Conservation (phyloP, 2,329 filamentous ascomycete genomes). For the Aspergillaceae sp. region DNA sequence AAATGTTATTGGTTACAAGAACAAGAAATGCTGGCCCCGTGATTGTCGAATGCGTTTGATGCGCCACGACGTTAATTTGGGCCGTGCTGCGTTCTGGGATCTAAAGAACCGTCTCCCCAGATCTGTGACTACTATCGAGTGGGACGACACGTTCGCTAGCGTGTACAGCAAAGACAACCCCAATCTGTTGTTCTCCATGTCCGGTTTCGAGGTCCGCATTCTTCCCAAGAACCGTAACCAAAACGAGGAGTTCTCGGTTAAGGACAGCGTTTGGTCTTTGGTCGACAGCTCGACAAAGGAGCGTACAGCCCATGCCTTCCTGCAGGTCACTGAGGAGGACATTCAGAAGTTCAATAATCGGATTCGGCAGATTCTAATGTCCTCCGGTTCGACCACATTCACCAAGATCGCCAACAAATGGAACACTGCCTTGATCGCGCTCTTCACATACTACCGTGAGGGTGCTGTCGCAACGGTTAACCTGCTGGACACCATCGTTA, state of each 20-base stretch:
- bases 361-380: slow-evolving; percentile 98
- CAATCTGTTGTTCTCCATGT: slow-evolving; percentile 95
- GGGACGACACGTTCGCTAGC: slow-evolving; percentile 97
- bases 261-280: slow-evolving; percentile 96
- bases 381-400: slow-evolving; percentile 96
- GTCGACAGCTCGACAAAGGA: slow-evolving; percentile 96
- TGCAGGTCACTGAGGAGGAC: slow-evolving; percentile 96
- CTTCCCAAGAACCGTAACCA: slow-evolving; percentile 89
- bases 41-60: slow-evolving; percentile 97
- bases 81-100: slow-evolving; percentile 97
- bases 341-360: slow-evolving; percentile 99
- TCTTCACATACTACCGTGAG: slow-evolving; percentile 98
- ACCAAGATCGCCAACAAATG: slow-evolving; percentile 99
- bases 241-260: slow-evolving; percentile 93
- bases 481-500: slow-evolving; percentile 93
- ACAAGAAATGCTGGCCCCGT: slow-evolving; percentile 98
- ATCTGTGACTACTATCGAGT: slow-evolving; percentile 94
- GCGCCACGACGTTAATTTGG: slow-evolving; percentile 96
- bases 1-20: slow-evolving; percentile 97
- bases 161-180: slow-evolving; percentile 98
- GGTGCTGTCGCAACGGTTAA: slow-evolving; percentile 93
- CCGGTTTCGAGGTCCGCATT: slow-evolving; percentile 92
- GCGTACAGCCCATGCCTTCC: slow-evolving; percentile 90
- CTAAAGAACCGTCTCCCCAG: slow-evolving; percentile 92
- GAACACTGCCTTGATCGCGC: slow-evolving; percentile 93